Evolutionary conservation across 768 basidiomycete genomes (phyloP).

Genomic region (Infundibulicybe gibba): DNA sequence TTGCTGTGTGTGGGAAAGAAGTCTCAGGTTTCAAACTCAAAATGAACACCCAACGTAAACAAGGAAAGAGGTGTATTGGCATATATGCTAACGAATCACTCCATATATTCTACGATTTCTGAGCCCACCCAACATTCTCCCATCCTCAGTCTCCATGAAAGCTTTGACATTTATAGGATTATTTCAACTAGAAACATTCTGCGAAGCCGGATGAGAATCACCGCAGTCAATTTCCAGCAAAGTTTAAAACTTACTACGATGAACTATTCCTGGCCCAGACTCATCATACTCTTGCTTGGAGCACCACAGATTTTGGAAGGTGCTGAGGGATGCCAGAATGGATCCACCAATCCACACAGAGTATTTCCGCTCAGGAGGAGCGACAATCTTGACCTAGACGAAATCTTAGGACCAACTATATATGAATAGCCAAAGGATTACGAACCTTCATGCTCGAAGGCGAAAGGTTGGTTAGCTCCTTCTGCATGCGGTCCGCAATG

Average conservation of each 20-base stretch:
- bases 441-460: conserved; percentile 85
- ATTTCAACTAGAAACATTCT: conserved; percentile 24
- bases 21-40: too few species aligned
- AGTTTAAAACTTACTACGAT: conserved; percentile 56
- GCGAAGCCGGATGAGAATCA: conserved; percentile 1
- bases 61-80: too few species aligned
- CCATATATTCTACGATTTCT: too few species aligned
- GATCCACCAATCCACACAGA: conserved; percentile 94
- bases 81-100: too few species aligned
- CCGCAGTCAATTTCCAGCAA: too few species aligned
- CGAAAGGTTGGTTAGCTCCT: conserved; percentile 82
- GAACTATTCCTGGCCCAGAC: conserved; percentile 74
- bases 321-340: conserved; percentile 83
- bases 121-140: not conserved
- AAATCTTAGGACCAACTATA: conserved; percentile 4
- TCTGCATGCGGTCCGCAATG: conserved; percentile 94
- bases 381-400: conserved; percentile 79
- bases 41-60: too few species aligned
- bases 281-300: conserved; percentile 93
- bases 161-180: too few species aligned
- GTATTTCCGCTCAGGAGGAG: conserved; percentile 92
- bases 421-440: not conserved
- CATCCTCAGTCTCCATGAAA: too few species aligned
- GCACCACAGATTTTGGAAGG: conserved; percentile 97
- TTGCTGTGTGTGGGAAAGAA: too few species aligned